Evolutionary conservation across 2,329 filamentous ascomycete genomes (phyloP).

Genomic region (Raffaelea arxii): DNA sequence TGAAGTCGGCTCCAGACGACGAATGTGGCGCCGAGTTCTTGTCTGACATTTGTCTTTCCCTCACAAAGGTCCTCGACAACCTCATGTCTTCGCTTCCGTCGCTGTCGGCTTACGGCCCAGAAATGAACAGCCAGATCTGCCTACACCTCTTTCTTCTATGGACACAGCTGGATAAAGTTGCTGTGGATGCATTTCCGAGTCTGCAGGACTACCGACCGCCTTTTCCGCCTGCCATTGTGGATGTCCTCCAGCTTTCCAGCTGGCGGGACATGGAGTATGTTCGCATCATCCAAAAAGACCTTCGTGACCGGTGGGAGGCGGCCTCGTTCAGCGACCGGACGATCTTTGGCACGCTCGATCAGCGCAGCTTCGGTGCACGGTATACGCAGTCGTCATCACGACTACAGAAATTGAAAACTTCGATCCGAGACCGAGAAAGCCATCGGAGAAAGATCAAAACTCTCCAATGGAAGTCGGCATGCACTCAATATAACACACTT

Average conservation of each 20-base stretch:
- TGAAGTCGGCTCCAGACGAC: too few species aligned
- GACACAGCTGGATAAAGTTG: conserved; percentile 43
- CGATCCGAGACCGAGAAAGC: conserved; percentile 17
- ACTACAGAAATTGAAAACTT: conserved; percentile 12
- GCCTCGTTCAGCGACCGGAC: conserved; percentile 20
- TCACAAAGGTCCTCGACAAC: neutral
- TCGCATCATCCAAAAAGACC: conserved; percentile 36
- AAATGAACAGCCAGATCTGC: conserved; percentile 41
- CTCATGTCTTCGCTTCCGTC: neutral
- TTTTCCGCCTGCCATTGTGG: conserved; percentile 38
- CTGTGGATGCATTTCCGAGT: conserved; percentile 31
- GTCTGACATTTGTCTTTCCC: too few species aligned
- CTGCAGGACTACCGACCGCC: conserved; percentile 40
- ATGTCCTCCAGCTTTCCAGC: conserved; percentile 42
- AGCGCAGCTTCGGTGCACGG: conserved; percentile 33
- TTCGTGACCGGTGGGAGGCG: conserved; percentile 25
- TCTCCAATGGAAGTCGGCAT: conserved; percentile 22
- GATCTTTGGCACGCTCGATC: conserved; percentile 35
- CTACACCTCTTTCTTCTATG: conserved; percentile 48
- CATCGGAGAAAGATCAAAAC: conserved; percentile 16
- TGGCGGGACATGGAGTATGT: conserved; percentile 40
- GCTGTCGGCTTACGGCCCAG: conserved; percentile 31
- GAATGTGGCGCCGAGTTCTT: too few species aligned
- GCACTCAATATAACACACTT: conserved; percentile 20
- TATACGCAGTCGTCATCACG: conserved; percentile 29